Base-by-base conservation (phyloP, 306 rosid genomes). In the Parietaria judaica region DNA sequence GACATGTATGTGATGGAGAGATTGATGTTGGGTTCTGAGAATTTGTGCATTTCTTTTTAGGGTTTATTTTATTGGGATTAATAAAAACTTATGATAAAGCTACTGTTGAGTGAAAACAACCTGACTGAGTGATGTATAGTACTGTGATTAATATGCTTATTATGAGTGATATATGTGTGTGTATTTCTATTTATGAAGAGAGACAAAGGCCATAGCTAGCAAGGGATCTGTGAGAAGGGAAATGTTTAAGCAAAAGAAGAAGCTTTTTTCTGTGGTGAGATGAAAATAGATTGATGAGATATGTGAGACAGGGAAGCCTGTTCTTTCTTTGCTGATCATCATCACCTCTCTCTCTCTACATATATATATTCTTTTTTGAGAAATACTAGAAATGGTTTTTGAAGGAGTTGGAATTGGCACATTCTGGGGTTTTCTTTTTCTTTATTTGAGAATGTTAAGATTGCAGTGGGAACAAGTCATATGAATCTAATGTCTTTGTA, bases 211-310 rank as follows among this genome's bases (percentile, higher is more conserved):
- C 5, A 16, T 12, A 23, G 44, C 8, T 14, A 62, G 45, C 66
- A 15, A 9, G 61, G 14, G 56, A 54, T 23, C 31, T 23, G 64
- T 13, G 45, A 17, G 63, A 47, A 61, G 52, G 77, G 45, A 81
- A 73, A 72, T 74, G 77, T 53, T 17, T 72, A 41, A 41, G 45
- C 45, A 41, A 41, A 41, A 41, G 45, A 41, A 41, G 45, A 5
- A 41, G 45, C 7, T 41, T 41, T 41, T 23, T 23, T 46, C 1
- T 49, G 14, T 17, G 55, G 65, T 31, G 14, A 57, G 15, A 14
- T 56, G 81, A 17, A 70, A 90, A 84, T 68, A 85, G 96, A 85
- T 70, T 76, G 88, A 80, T 83, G 89, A 77, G 76, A 79, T 49
- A 49, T 10, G 69, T 58, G 73, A 76, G 87, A 84, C 69, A 74